These are phyloP conservation scores for Copromyces sp. DNA, from an alignment of 495 filamentous ascomycete species.

Conservation along the genomic window DNA sequence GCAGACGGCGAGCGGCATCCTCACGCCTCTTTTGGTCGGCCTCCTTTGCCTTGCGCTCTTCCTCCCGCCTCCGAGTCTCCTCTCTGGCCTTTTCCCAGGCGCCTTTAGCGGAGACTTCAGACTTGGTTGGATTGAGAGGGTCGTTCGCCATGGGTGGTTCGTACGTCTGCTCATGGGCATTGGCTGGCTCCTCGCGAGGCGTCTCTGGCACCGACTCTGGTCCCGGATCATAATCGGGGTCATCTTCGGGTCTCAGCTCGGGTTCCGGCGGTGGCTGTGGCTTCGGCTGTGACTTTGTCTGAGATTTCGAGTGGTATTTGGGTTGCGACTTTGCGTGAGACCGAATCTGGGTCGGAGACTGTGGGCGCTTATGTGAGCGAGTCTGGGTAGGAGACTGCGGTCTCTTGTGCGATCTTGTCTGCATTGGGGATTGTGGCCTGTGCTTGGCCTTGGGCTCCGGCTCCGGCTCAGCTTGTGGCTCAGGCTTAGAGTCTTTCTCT, in stretches of 20 bases:
- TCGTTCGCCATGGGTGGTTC: slow-evolving; percentile 29
- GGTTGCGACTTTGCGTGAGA: slow-evolving; percentile 1
- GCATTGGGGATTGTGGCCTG: neutral
- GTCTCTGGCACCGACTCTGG: slow-evolving; percentile 9
- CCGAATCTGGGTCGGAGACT: slow-evolving; percentile 7
- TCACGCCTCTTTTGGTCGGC: slow-evolving; percentile 39
- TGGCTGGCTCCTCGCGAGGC: neutral
- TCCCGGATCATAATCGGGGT: slow-evolving; percentile 13
- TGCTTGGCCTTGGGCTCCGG: slow-evolving; percentile 7
- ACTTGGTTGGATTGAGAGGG: slow-evolving; percentile 8
- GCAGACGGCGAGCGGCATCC: slow-evolving; percentile 39
- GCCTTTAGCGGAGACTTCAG: slow-evolving; percentile 28
- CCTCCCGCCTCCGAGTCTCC: slow-evolving; percentile 52
- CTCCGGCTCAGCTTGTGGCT: slow-evolving; percentile 14
- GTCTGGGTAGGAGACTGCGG: slow-evolving; percentile 1
- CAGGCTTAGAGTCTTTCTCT: slow-evolving; percentile 12
- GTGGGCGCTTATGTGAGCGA: neutral
- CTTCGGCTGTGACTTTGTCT: slow-evolving; percentile 3
- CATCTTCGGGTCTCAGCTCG: slow-evolving; percentile 17
- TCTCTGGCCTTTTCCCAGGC: slow-evolving; percentile 64
- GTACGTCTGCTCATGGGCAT: slow-evolving; percentile 14
- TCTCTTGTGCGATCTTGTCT: neutral
- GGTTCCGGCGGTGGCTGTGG: slow-evolving; percentile 2
- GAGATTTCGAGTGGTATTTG: neutral
- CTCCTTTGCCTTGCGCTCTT: slow-evolving; percentile 47